A percentile compares a stretch with the other conserved stretches of the same genome.
Evolutionary conservation across 176 grass and related monocot genomes (phyloP).

Genomic region (Urochloa ruziziensis): DNA sequence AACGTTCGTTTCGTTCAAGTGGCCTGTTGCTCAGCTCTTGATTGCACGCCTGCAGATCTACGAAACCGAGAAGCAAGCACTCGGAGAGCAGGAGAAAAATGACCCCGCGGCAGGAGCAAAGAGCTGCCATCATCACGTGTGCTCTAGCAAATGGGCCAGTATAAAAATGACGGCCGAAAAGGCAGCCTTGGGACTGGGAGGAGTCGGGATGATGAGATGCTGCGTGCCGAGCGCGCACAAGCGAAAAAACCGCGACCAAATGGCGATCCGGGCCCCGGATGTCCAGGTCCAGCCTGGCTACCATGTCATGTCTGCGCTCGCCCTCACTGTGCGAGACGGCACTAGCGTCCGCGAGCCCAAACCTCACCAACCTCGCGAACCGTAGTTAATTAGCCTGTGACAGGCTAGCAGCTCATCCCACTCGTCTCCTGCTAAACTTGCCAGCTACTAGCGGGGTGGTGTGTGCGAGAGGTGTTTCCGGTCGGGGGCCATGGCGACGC

Average conservation of each 20-base stretch:
- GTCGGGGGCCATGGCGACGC: constrained; percentile 22
- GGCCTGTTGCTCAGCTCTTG: background rate
- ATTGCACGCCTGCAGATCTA: background rate
- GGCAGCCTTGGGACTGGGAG: background rate
- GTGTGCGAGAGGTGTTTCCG: background rate
- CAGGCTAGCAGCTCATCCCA: background rate
- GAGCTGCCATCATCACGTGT: background rate
- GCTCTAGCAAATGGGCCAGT: background rate
- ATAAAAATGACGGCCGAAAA: background rate
- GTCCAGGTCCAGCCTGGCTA: background rate
- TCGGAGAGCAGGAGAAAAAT: background rate
- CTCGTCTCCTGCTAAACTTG: background rate
- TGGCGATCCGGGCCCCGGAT: background rate
- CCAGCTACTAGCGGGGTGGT: background rate
- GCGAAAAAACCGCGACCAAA: background rate
- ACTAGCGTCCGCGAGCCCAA: background rate
- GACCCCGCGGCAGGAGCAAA: background rate
- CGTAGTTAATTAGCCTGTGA: constrained; percentile 19
- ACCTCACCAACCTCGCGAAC: constrained; percentile 28
- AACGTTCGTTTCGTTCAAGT: background rate
- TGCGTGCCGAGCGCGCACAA: background rate
- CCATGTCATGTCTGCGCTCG: background rate
- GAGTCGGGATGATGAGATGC: too few relatives aligned
- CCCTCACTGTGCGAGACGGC: background rate
- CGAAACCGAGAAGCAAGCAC: background rate